Conservation (phyloP, 2,329 filamentous ascomycete species). For the Apiospora sp. region DNA sequence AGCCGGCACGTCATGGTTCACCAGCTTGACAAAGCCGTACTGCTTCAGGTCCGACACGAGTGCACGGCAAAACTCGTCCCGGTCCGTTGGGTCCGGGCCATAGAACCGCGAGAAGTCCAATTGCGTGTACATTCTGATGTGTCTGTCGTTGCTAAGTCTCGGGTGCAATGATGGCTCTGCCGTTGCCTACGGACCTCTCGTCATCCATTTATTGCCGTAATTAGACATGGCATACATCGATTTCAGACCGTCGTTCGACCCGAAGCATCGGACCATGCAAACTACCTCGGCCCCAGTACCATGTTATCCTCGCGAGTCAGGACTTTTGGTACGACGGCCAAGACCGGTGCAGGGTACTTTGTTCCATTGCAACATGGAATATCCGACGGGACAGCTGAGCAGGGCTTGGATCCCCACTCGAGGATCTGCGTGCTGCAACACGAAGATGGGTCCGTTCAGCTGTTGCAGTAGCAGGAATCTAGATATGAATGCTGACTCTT, state of each 20-base stretch:
- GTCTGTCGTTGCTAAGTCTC: neutral
- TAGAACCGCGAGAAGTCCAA: slow-evolving; percentile 8
- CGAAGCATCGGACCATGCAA: neutral
- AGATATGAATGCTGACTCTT: too few relatives aligned
- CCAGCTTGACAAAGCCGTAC: neutral
- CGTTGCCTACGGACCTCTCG: neutral
- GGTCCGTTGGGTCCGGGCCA: neutral
- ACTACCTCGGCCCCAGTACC: neutral
- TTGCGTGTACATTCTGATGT: neutral
- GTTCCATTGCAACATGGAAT: too few relatives aligned
- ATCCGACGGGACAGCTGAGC: too few relatives aligned
- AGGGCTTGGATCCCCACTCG: too few relatives aligned
- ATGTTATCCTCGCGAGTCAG: neutral
- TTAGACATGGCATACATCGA: neutral
- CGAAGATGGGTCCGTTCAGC: too few relatives aligned
- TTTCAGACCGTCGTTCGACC: neutral
- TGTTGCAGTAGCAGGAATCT: too few relatives aligned
- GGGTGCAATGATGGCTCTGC: neutral
- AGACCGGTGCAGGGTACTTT: neutral
- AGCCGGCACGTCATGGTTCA: neutral
- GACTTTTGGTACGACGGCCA: neutral
- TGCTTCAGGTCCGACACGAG: slow-evolving; percentile 1
- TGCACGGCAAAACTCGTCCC: neutral
- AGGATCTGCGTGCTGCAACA: too few relatives aligned
- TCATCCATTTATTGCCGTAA: neutral